These are phyloP conservation scores for Cladorrhinum sp. DNA, from an alignment of 2,329 filamentous ascomycete genomes.

Conservation along the genomic window DNA sequence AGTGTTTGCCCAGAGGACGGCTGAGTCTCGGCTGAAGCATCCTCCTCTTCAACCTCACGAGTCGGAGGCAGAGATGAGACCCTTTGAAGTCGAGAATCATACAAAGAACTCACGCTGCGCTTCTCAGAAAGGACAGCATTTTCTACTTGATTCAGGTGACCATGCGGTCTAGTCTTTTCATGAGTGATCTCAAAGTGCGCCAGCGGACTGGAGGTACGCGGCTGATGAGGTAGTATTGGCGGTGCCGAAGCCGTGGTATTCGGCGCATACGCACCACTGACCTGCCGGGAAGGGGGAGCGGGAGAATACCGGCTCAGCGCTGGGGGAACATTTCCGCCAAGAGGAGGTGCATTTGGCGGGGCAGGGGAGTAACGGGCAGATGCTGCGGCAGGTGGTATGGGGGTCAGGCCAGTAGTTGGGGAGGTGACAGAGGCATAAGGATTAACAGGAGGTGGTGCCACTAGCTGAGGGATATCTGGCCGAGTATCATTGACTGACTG, in stretches of 20 bases:
- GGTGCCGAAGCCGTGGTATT: conserved; percentile 38
- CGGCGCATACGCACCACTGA: conserved; percentile 35
- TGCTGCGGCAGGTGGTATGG: conserved; percentile 30
- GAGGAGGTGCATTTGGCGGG: conserved; percentile 39
- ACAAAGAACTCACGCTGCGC: conserved; percentile 49
- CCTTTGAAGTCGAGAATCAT: conserved; percentile 53
- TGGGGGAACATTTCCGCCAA: conserved; percentile 39
- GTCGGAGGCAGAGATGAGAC: conserved; percentile 59
- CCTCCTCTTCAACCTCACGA: conserved; percentile 60
- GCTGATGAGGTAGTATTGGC: conserved; percentile 54
- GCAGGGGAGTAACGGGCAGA: conserved; percentile 61
- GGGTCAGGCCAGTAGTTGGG: conserved; percentile 18
- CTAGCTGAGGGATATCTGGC: conserved; percentile 40
- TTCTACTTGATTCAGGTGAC: conserved; percentile 38
- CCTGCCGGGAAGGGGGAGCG: conserved; percentile 38
- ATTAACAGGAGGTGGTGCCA: conserved; percentile 50
- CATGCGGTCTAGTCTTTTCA: conserved; percentile 35
- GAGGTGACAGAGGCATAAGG: conserved; percentile 51
- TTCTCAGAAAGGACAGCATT: conserved; percentile 40
- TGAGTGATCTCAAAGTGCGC: conserved; percentile 59
- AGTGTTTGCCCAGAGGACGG: conserved; percentile 9
- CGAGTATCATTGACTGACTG: conserved; percentile 22
- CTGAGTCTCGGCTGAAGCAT: conserved; percentile 31
- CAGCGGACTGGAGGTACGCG: conserved; percentile 63
- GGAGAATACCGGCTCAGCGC: conserved; percentile 54